phyloP scores from a whole-genome alignment of 345 rosid species.

The Anacardium occidentale region DNA sequence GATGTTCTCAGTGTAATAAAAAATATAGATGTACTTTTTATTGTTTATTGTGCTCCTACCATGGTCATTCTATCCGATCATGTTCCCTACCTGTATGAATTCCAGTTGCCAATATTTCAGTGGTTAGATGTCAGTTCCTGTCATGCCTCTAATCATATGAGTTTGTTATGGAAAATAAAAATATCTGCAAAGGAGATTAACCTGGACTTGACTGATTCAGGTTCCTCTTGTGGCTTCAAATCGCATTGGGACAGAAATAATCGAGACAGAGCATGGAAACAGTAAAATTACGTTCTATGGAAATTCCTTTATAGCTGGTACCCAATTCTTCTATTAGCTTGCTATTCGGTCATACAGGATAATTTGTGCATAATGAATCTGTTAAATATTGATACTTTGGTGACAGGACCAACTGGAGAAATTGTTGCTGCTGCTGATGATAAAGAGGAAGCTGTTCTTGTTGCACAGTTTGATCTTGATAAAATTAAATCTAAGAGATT shows the following conservation, averaged over 20 bases:
- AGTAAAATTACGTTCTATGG: slow-evolving; percentile 84
- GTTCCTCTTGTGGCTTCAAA: slow-evolving; percentile 86
- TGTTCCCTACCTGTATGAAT: neutral
- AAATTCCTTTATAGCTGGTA: slow-evolving; percentile 84
- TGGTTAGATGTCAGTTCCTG: neutral
- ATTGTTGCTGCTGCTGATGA: slow-evolving; percentile 69
- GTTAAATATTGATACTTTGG: neutral
- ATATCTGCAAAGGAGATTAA: neutral
- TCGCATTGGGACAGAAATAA: slow-evolving; percentile 74
- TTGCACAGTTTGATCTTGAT: slow-evolving; percentile 78
- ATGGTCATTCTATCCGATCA: neutral
- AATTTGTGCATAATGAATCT: neutral
- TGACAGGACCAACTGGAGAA: slow-evolving; percentile 82
- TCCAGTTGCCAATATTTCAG: neutral
- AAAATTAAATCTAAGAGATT: slow-evolving; percentile 68
- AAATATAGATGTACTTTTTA: neutral
- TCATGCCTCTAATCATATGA: neutral
- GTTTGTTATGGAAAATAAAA: neutral
- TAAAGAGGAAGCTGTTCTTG: slow-evolving; percentile 70
- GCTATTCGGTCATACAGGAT: slow-evolving; percentile 1
- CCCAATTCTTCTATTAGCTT: slow-evolving; percentile 1
- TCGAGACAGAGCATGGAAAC: slow-evolving; percentile 79
- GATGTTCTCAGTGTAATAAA: neutral
- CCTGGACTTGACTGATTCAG: slow-evolving; percentile 32
- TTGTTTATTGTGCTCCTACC: neutral